These are phyloP conservation scores for Saccharomyces hybrid DNA, from an alignment of 1,139 yeast genomes.

Conservation along the genomic window DNA sequence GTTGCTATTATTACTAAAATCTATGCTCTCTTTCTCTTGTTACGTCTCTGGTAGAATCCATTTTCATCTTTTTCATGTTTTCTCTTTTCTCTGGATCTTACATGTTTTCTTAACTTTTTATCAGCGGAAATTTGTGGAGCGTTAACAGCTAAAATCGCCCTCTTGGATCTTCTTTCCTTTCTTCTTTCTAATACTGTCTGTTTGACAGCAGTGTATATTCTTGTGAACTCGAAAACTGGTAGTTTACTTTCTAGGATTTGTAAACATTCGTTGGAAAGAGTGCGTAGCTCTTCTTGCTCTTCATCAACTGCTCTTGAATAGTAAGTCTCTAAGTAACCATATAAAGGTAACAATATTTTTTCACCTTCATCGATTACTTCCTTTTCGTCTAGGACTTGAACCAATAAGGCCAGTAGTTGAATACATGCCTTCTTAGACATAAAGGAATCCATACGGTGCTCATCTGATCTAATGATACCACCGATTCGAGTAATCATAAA, in stretches of 20 bases:
- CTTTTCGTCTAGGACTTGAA: slow-evolving; percentile 42
- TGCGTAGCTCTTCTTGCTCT: slow-evolving; percentile 44
- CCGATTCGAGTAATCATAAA: slow-evolving; percentile 59
- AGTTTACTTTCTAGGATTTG: slow-evolving; percentile 59
- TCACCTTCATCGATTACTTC: slow-evolving; percentile 38
- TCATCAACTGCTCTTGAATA: slow-evolving; percentile 33
- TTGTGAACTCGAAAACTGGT: slow-evolving; percentile 68
- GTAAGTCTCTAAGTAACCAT: slow-evolving; percentile 42
- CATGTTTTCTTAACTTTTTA: slow-evolving; percentile 70
- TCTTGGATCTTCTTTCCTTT: slow-evolving; percentile 64
- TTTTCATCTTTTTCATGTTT: slow-evolving; percentile 66
- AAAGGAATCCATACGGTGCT: slow-evolving; percentile 42
- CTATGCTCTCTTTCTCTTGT: slow-evolving; percentile 36
- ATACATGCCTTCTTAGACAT: slow-evolving; percentile 61
- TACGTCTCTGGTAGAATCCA: slow-evolving; percentile 64
- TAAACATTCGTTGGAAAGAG: slow-evolving; percentile 60
- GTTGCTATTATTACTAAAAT: no score
- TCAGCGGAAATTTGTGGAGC: slow-evolving; percentile 79
- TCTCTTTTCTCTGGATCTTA: slow-evolving; percentile 66
- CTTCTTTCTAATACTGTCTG: slow-evolving; percentile 56
- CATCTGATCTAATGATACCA: slow-evolving; percentile 59
- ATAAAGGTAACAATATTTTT: slow-evolving; percentile 52
- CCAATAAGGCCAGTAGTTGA: slow-evolving; percentile 49
- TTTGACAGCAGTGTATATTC: slow-evolving; percentile 55
- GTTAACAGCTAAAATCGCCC: slow-evolving; percentile 67